Conservation (phyloP, 345 rosid species). For the Fremontodendron californicum region DNA sequence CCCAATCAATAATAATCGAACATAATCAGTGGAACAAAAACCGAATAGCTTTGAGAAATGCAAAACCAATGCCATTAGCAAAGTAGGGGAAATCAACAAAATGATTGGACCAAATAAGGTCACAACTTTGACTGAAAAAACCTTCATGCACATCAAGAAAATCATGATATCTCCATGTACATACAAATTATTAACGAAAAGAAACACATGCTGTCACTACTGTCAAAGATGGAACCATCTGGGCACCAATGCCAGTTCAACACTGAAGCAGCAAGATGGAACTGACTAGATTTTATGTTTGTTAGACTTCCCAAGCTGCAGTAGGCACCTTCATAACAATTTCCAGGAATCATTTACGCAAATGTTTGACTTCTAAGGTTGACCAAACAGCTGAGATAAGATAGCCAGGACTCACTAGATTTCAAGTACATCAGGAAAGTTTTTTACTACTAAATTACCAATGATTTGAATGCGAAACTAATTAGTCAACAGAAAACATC, state of each 20-base stretch:
- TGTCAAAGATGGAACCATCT: not conserved
- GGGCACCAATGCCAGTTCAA: conserved; percentile 11
- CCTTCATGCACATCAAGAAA: not conserved
- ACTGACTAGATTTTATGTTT: not conserved
- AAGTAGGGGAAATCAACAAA: conserved; percentile 1
- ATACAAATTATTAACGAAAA: not conserved
- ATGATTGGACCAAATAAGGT: not conserved
- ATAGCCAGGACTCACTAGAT: not conserved
- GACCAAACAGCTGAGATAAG: not conserved
- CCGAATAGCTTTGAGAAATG: not conserved
- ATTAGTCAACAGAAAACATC: not conserved
- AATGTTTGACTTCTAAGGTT: not conserved
- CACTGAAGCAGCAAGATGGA: not conserved
- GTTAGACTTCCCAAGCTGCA: not conserved
- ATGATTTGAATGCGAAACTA: not conserved
- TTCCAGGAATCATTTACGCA: not conserved
- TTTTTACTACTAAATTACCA: not conserved
- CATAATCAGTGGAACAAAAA: not conserved
- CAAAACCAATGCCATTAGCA: not conserved
- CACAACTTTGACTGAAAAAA: not conserved
- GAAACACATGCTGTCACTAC: not conserved
- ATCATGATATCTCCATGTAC: not conserved
- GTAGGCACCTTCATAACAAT: not conserved
- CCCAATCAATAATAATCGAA: not conserved
- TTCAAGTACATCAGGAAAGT: not conserved